These are phyloP conservation scores for Wickerhamomyces alni DNA, from an alignment of 805 yeast genomes.

Conservation along the genomic window DNA sequence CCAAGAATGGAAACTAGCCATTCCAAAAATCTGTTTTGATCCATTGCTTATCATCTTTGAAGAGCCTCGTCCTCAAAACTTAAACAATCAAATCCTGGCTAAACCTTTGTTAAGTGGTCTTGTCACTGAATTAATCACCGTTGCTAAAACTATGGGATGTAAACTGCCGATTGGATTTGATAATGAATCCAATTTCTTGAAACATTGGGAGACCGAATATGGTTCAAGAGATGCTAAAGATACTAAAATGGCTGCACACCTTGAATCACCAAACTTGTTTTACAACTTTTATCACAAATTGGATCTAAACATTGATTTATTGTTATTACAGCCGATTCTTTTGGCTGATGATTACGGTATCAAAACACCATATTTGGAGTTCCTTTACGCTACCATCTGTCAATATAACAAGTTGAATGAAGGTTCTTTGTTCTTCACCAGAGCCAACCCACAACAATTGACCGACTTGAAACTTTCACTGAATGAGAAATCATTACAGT, in stretches of 20 bases:
- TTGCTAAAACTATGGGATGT: conserved; percentile 73
- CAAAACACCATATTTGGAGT: conserved; percentile 87
- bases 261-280: conserved; percentile 53
- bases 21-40: conserved; percentile 72
- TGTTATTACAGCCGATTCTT: conserved; percentile 79
- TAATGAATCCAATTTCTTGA: conserved; percentile 53
- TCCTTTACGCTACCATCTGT: conserved; percentile 71
- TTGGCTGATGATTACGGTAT: conserved; percentile 85
- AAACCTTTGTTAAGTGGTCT: conserved; percentile 82
- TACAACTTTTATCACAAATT: conserved; percentile 57
- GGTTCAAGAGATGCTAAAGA: conserved; percentile 21
- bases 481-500: not conserved
- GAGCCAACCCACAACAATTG: conserved; percentile 11
- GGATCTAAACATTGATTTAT: conserved; percentile 64
- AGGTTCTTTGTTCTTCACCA: conserved; percentile 20
- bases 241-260: conserved; percentile 12
- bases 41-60: conserved; percentile 74
- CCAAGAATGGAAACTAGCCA: conserved; percentile 81
- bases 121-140: conserved; percentile 64
- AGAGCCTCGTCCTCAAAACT: conserved; percentile 51
- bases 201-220: conserved; percentile 43
- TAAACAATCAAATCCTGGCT: conserved; percentile 66
- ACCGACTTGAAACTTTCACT: conserved; percentile 1
- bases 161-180: conserved; percentile 65
- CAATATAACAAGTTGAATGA: conserved; percentile 40